Evolutionary conservation across 352 stramenopile species (phyloP), one percentile per base, ranked within the genome.

Genomic region (Phytopythium montanum): DNA sequence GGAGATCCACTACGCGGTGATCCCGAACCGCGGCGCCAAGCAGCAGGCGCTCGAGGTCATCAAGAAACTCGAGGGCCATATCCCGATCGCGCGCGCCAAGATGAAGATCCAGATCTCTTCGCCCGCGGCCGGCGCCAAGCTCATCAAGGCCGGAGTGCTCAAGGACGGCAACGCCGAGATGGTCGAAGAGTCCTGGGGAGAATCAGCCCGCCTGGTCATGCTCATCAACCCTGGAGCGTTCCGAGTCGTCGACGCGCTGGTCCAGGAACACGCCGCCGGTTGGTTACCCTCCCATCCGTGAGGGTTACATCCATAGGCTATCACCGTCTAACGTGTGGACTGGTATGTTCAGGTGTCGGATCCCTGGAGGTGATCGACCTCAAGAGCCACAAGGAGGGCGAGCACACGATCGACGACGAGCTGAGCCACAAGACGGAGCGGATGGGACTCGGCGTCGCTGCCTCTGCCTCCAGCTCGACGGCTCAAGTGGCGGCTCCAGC

Each of bases 11-110:
- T 99, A 98, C 69, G 88, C 88, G 16, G 90, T 98, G 19, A 90
- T 98, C 52, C 93, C 95, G 10, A 98, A 97, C 56, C 88, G 94
- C 36, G 94, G 86, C 59, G 85, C 97, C 26, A 99, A 99, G 82
- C 90, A 98, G 66, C 96, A 98, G 75, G 94, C 93, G 61, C 79
- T 99, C 34, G 96, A 99, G 71, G 90, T 98, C 46, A 98, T 99
- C 62, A 97, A 96, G 69, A 88, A 92, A 57, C 78, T 99, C 25
- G 73, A 88, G 19, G 70, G 82, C 29, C 82, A 97, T 48, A 95
- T 99, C 65, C 90, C 95, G 19, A 96, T 99, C 62, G 88, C 96
- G 54, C 82, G 97, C 44, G 97, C 97, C 23, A 98, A 98, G 69
- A 99, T 99, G 97, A 92, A 97, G 71, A 84, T 98, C 45, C 80